Conservation (phyloP, 202 grass and related monocot species). For the Setaria viridis region DNA sequence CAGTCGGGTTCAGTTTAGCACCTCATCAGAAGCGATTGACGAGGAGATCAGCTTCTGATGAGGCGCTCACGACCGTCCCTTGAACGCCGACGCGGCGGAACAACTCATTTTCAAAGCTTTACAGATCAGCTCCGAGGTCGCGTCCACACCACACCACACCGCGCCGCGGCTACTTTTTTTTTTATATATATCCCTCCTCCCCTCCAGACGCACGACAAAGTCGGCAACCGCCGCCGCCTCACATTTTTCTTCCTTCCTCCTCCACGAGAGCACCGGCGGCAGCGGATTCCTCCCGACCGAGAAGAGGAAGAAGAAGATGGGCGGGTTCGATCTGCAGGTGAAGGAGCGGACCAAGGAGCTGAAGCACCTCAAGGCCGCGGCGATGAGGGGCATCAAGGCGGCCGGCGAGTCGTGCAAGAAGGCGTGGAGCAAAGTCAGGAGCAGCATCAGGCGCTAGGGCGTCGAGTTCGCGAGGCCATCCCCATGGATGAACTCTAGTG, state of each 20-base stretch:
- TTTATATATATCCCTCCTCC: not conserved
- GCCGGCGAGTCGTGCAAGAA: slow-evolving; percentile 79
- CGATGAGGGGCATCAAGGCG: slow-evolving; percentile 69
- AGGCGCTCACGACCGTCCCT: not conserved
- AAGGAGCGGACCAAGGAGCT: slow-evolving; percentile 73
- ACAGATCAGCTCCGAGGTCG: slow-evolving; percentile 40
- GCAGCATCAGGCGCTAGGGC: slow-evolving; percentile 61
- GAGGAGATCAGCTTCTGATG: too few species aligned
- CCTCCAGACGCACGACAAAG: slow-evolving; percentile 3
- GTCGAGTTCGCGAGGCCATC: too few species aligned
- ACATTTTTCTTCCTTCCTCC: not conserved
- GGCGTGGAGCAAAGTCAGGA: slow-evolving; percentile 79
- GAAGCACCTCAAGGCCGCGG: slow-evolving; percentile 56
- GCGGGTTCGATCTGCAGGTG: slow-evolving; percentile 65
- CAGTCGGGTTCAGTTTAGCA: not conserved
- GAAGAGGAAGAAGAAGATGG: slow-evolving; percentile 36
- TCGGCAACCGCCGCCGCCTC: not conserved
- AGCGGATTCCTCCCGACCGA: not conserved
- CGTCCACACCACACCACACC: slow-evolving; percentile 25
- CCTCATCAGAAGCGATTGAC: not conserved
- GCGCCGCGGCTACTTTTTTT: not conserved
- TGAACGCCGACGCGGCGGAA: slow-evolving; percentile 1
- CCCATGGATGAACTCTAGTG: not conserved
- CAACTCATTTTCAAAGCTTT: slow-evolving; percentile 33
- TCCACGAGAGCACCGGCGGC: not conserved